Percentiles rank a stretch among this genome's conserved stretches.
Conservation (phyloP, 164 flowering plant species). For the Santalum album region DNA sequence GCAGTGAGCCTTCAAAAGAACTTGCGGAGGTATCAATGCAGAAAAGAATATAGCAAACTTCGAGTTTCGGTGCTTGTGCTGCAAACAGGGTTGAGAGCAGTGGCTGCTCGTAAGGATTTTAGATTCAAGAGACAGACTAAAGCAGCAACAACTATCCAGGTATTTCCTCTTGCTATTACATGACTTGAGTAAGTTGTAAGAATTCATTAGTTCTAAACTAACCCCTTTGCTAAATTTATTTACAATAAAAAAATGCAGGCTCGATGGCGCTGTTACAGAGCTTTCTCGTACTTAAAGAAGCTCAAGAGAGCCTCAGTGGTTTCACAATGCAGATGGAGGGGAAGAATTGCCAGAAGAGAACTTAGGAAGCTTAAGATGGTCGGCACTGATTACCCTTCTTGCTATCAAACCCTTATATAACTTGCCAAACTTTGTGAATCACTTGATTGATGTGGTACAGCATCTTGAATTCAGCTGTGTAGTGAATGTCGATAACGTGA, state of each 20-base stretch:
- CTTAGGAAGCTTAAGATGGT: conserved; percentile 70
- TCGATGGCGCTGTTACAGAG: conserved; percentile 55
- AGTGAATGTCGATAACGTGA: no score
- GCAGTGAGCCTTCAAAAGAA: conserved; percentile 50
- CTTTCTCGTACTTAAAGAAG: conserved; percentile 38
- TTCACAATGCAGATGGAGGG: conserved; percentile 67
- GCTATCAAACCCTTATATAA: not conserved
- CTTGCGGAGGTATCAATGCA: conserved; percentile 29
- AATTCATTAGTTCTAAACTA: no score
- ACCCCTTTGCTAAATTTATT: no score
- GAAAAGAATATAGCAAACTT: conserved; percentile 35
- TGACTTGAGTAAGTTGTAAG: not conserved
- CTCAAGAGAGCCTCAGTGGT: conserved; percentile 41
- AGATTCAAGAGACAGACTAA: conserved; percentile 45
- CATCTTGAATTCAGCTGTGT: no score
- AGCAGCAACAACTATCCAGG: conserved; percentile 58
- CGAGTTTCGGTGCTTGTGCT: conserved; percentile 38
- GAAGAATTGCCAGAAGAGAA: conserved; percentile 45
- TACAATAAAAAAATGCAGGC: conserved; percentile 27
- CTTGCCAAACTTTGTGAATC: not conserved
- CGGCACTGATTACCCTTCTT: conserved; percentile 1
- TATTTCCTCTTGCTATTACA: conserved; percentile 4
- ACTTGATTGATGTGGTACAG: not conserved
- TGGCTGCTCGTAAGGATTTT: conserved; percentile 59
- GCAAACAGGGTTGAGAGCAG: conserved; percentile 53